Evolutionary conservation across 2,329 filamentous ascomycete species (phyloP).

Genomic region (Xylariaceae sp.): DNA sequence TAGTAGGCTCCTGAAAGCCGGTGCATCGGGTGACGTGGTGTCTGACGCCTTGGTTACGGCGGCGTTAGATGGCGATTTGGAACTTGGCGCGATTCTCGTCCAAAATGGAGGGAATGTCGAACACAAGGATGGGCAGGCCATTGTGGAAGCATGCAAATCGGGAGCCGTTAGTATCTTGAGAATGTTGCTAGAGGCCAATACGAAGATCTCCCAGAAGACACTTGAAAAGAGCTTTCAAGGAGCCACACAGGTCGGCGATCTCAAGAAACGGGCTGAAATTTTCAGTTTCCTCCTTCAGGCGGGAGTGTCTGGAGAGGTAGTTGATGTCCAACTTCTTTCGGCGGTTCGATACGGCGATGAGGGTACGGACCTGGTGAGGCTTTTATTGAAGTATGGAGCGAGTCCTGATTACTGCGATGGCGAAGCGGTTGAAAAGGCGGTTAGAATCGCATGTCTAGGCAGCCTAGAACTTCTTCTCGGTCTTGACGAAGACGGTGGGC

Average conservation of each 20-base stretch:
- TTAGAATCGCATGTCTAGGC: conserved; percentile 44
- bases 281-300: conserved; percentile 47
- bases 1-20: conserved; percentile 40
- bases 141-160: conserved; percentile 49
- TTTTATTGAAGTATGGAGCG: conserved; percentile 48
- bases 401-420: conserved; percentile 51
- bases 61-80: conserved; percentile 47
- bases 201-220: conserved; percentile 36
- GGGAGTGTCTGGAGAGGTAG: conserved; percentile 45
- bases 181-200: conserved; percentile 43
- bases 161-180: conserved; percentile 45
- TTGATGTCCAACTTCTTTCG: conserved; percentile 49
- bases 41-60: conserved; percentile 47
- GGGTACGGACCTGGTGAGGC: conserved; percentile 43
- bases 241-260: conserved; percentile 47
- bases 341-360: conserved; percentile 47
- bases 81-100: conserved; percentile 46
- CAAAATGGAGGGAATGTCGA: conserved; percentile 47
- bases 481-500: conserved; percentile 36
- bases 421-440: conserved; percentile 50
- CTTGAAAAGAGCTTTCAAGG: conserved; percentile 50
- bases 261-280: conserved; percentile 43
- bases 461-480: conserved; percentile 49
- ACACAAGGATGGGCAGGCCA: conserved; percentile 46
- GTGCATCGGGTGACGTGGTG: conserved; percentile 40